phyloP scores from a whole-genome alignment of 805 yeast species.

The Saturnispora bothae region DNA sequence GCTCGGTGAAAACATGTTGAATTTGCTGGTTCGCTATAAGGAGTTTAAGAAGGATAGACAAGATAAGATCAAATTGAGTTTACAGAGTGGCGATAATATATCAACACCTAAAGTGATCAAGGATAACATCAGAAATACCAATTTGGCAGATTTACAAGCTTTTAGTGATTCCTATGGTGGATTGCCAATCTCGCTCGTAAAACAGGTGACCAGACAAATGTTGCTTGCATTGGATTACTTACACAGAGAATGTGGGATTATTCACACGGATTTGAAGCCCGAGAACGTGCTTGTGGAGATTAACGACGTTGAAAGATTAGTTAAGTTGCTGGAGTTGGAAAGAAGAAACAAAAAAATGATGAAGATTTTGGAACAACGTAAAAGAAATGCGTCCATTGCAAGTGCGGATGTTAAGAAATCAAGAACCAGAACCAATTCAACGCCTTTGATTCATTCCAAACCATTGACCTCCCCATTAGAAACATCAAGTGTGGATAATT shows the following conservation, averaged over 20 bases:
- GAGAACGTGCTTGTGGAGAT: constrained; percentile 55
- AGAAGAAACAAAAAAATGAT: constrained; percentile 17
- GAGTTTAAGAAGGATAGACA: constrained; percentile 26
- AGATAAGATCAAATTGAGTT: constrained; percentile 15
- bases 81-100: constrained; percentile 4
- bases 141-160: constrained; percentile 26
- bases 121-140: constrained; percentile 17
- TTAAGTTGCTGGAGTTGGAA: constrained; percentile 33
- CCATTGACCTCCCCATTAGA: constrained; percentile 38
- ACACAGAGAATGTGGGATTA: constrained; percentile 52
- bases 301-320: constrained; percentile 42
- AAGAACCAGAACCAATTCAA: constrained; percentile 11
- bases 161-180: constrained; percentile 38
- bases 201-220: constrained; percentile 47
- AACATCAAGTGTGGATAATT: constrained; percentile 25
- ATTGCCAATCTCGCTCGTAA: constrained; percentile 42
- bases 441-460: constrained; percentile 35
- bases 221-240: constrained; percentile 46
- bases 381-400: constrained; percentile 9
- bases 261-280: constrained; percentile 70
- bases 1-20: constrained; percentile 48
- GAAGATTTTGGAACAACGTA: constrained; percentile 18
- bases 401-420: not conserved
- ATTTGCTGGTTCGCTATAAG: constrained; percentile 38
- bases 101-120: not conserved